Conservation (phyloP, 1,284 basidiomycete genomes). For the Marasmius tenuissimus region DNA sequence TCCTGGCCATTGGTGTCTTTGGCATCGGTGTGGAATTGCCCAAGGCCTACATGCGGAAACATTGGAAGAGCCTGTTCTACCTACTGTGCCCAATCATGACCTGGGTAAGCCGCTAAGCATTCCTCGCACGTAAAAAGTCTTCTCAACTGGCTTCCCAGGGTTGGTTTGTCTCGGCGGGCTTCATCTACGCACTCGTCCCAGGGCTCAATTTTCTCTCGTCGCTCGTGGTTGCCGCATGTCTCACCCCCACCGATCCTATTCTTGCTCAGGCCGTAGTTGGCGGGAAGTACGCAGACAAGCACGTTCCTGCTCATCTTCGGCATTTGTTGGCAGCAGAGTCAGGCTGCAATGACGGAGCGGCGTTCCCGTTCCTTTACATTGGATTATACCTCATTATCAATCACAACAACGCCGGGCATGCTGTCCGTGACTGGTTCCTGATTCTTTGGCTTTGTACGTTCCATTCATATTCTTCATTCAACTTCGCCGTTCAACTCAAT, state of each 20-base stretch:
- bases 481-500: background rate
- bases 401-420: conserved; percentile 56
- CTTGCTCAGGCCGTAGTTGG: conserved; percentile 90
- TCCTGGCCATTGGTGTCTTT: conserved; percentile 96
- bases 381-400: conserved; percentile 87
- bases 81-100: conserved; percentile 90
- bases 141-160: conserved; percentile 48
- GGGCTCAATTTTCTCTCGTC: conserved; percentile 84
- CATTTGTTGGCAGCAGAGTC: conserved; percentile 90
- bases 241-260: conserved; percentile 97
- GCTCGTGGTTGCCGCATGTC: conserved; percentile 89
- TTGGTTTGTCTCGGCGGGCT: conserved; percentile 87
- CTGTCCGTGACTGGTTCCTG: conserved; percentile 82
- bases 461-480: conserved; percentile 19
- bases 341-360: conserved; percentile 92
- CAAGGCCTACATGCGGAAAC: conserved; percentile 87
- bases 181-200: conserved; percentile 90
- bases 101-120: conserved; percentile 52
- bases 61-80: conserved; percentile 89
- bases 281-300: conserved; percentile 97
- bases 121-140: background rate
- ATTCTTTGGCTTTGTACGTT: conserved; percentile 76
- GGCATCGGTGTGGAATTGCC: conserved; percentile 96
- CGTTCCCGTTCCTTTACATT: conserved; percentile 95
- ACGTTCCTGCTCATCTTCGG: conserved; percentile 91